Evolutionary conservation across 164 flowering plant species (phyloP).

Genomic region (Berberis vulgaris): DNA sequence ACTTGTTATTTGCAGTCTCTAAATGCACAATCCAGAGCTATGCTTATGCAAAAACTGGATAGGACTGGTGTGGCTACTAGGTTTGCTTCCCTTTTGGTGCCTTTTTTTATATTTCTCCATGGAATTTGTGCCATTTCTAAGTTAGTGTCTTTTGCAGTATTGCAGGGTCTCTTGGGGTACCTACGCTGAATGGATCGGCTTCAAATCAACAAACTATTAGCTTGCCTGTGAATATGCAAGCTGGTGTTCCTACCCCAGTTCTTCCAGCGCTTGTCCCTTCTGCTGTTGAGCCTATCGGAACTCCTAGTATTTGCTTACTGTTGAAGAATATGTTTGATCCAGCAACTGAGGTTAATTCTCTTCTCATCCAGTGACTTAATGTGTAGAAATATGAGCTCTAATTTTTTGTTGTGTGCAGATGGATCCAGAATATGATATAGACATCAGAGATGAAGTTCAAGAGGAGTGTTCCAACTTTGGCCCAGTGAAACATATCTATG

Average conservation of each 20-base stretch:
- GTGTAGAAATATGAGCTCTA: background rate
- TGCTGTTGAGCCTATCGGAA: constrained; percentile 51
- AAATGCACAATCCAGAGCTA: constrained; percentile 90
- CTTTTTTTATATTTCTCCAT: background rate
- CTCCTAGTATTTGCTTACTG: constrained; percentile 61
- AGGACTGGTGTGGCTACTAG: constrained; percentile 80
- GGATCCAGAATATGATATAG: constrained; percentile 82
- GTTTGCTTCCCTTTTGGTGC: constrained; percentile 24
- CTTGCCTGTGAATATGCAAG: constrained; percentile 39
- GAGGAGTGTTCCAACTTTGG: constrained; percentile 92
- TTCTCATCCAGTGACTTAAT: background rate
- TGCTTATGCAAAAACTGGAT: constrained; percentile 81
- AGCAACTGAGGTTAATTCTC: constrained; percentile 48
- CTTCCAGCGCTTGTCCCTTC: constrained; percentile 27
- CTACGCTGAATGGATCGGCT: constrained; percentile 52
- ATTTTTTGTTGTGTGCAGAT: constrained; percentile 33
- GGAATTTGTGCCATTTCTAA: constrained; percentile 7
- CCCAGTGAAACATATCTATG: constrained; percentile 57
- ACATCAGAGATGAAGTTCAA: constrained; percentile 78
- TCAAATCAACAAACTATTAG: constrained; percentile 31
- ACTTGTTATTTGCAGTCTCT: constrained; percentile 42
- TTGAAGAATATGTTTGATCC: constrained; percentile 97
- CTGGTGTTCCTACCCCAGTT: constrained; percentile 30
- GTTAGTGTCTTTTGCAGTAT: constrained; percentile 35
- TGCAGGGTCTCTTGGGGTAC: constrained; percentile 61